Base-by-base conservation (phyloP, 352 stramenopile species). In the Thraustotheca clavata region DNA sequence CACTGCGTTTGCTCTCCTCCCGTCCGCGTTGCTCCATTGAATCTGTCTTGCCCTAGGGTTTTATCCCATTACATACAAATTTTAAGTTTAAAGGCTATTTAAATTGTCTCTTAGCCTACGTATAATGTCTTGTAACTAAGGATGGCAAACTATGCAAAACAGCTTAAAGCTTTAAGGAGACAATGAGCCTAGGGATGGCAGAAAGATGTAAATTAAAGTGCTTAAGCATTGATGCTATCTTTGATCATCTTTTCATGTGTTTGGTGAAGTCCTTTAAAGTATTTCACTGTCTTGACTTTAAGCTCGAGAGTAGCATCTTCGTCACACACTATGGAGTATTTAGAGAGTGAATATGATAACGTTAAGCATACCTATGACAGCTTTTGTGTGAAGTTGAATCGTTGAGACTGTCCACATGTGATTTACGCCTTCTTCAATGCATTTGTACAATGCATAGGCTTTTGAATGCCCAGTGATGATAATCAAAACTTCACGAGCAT, bases 371-470 rank as follows among this genome's bases (percentile, higher is more conserved):
- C 78, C 79, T 57, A 96, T 93, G 71, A 78, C 86, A 11, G 83
- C 77, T 38, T 87, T 88, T 20, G 77, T 73, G 67, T 96, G 87
- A 59, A 84, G 71, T 74, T 96, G 87, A 59, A 96, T 82, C 66
- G 83, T 80, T 4, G 81, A 93, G 36, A 95, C 87, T 12, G 87
- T 96, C 87, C 87, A 96, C 87, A 96, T 96, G 76, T 96, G 86
- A 66, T 89, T 94, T 24, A 96, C 78, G 57, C 87, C 87, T 55
- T 96, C 85, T 60, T 96, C 87, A 20, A 96, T 88, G 24, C 88
- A 87, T 70, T 95, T 95, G 68, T 88, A 86, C 3, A 96, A 77
- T 47, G 87, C 87, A 63, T 91, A 89, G 0, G 86, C 76, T 69
- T 96, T 96, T 69, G 79, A 72, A 24, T 86, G 80, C 36, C 87